Evolutionary conservation across 352 stramenopile species (phyloP).

Genomic region (Phytophthora sansomeana): DNA sequence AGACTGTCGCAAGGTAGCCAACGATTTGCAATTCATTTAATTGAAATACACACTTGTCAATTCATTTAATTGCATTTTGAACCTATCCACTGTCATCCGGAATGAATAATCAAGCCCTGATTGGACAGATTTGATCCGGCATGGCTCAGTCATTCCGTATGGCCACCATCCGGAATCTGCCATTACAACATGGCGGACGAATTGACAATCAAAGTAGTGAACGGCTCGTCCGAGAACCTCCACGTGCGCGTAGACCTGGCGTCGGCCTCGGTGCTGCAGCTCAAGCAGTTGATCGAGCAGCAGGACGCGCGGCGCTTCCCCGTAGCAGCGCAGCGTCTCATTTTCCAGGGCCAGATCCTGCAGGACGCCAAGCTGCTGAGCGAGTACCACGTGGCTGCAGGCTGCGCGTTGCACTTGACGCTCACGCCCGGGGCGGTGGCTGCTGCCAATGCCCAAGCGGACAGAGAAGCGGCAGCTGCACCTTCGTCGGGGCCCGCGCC

Average conservation of each 20-base stretch:
- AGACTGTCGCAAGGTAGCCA: too few species aligned
- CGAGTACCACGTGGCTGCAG: constrained; percentile 70
- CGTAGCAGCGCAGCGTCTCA: constrained; percentile 76
- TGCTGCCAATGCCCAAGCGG: constrained; percentile 20
- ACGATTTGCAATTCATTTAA: too few species aligned
- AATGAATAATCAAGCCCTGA: too few species aligned
- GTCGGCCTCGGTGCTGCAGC: constrained; percentile 55
- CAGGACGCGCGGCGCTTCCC: constrained; percentile 67
- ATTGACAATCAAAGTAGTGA: constrained; percentile 78
- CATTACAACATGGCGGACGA: constrained; percentile 59
- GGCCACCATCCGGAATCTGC: too few species aligned
- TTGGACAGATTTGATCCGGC: too few species aligned
- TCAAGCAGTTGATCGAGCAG: constrained; percentile 76
- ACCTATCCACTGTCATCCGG: too few species aligned
- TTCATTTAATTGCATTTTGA: too few species aligned
- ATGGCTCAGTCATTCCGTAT: too few species aligned
- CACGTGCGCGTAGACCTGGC: constrained; percentile 53
- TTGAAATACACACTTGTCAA: too few species aligned
- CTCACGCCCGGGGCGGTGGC: constrained; percentile 45
- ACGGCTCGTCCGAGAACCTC: constrained; percentile 65
- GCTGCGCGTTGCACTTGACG: constrained; percentile 80
- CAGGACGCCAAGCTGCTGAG: constrained; percentile 71
- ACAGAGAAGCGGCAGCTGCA: not conserved
- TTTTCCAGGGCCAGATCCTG: constrained; percentile 89
- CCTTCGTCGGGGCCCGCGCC: constrained; percentile 9